A percentile compares a stretch with the other conserved stretches of the same genome.
Conservation (phyloP, 139 green algal species). For the Chlamydomonas incerta region DNA sequence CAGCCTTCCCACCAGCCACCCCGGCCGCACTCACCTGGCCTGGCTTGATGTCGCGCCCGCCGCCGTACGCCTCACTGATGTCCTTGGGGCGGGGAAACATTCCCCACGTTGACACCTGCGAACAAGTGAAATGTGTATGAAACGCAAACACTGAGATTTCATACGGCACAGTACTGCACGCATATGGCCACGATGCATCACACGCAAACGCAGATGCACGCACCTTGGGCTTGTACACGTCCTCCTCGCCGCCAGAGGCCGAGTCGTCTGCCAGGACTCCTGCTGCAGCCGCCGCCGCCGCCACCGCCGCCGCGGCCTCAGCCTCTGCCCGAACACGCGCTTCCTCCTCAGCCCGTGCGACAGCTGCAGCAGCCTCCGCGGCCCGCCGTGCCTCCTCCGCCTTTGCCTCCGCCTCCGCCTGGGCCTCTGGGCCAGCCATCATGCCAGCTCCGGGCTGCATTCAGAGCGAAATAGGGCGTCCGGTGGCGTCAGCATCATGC, state of each 20-base stretch:
- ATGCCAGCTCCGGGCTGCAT: background rate
- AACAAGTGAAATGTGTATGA: no score
- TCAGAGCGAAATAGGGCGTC: no score
- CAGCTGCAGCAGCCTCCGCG: background rate
- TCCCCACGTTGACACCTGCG: constrained; percentile 82
- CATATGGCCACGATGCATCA: no score
- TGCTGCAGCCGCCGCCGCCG: constrained; percentile 16
- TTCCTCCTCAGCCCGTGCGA: background rate
- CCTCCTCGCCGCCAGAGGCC: background rate
- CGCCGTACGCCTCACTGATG: constrained; percentile 86
- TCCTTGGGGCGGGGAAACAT: constrained; percentile 88
- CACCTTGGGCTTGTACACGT: constrained; percentile 66
- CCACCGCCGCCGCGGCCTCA: background rate
- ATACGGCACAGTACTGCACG: no score
- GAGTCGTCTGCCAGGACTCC: background rate
- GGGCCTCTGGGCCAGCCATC: constrained; percentile 31
- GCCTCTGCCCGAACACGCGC: background rate
- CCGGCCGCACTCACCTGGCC: constrained; percentile 60
- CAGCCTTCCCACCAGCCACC: background rate
- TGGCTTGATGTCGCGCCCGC: constrained; percentile 79
- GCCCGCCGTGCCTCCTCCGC: background rate
- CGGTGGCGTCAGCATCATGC: no score
- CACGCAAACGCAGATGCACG: background rate
- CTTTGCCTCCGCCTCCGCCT: background rate
- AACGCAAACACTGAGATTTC: no score